Conservation (phyloP, 208 protist genomes). For the Wallacemonas collosoma region DNA sequence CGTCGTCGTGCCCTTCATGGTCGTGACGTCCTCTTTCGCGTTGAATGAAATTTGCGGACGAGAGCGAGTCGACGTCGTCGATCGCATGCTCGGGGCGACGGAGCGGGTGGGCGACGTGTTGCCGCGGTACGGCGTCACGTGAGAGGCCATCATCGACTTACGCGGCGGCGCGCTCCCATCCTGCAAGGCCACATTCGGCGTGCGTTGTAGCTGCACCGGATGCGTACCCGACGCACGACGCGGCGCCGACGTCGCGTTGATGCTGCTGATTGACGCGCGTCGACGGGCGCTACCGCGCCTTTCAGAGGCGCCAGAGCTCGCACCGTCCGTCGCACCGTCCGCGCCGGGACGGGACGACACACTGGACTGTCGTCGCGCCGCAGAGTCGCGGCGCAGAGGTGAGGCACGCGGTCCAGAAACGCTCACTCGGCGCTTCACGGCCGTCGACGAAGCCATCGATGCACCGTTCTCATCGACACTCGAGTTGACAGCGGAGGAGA, state of each 20-base stretch:
- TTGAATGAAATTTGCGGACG: conserved; percentile 58
- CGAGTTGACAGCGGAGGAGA: not conserved
- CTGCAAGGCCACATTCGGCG: conserved; percentile 8
- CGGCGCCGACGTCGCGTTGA: not conserved
- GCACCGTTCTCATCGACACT: not conserved
- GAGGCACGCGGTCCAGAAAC: not conserved
- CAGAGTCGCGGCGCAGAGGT: not conserved
- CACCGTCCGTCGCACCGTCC: not conserved
- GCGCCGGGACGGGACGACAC: not conserved
- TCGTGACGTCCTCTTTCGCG: conserved; percentile 31
- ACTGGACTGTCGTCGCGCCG: not conserved
- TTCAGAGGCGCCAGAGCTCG: not conserved
- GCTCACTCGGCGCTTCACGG: not conserved
- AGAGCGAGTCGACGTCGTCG: conserved; percentile 41
- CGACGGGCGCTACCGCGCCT: not conserved
- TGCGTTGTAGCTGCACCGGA: conserved; percentile 17
- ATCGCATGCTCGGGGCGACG: conserved; percentile 32
- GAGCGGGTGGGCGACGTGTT: conserved; percentile 35
- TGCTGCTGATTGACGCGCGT: conserved; percentile 6
- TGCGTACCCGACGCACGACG: conserved; percentile 14
- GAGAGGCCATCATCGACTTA: conserved; percentile 6
- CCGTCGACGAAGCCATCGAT: not conserved
- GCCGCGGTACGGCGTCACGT: conserved; percentile 1
- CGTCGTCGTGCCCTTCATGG: conserved; percentile 62
- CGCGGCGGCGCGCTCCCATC: not conserved